A percentile compares a stretch with the other conserved stretches of the same genome.
Conservation (phyloP, 805 yeast species). For the Saturnispora saitoi region DNA sequence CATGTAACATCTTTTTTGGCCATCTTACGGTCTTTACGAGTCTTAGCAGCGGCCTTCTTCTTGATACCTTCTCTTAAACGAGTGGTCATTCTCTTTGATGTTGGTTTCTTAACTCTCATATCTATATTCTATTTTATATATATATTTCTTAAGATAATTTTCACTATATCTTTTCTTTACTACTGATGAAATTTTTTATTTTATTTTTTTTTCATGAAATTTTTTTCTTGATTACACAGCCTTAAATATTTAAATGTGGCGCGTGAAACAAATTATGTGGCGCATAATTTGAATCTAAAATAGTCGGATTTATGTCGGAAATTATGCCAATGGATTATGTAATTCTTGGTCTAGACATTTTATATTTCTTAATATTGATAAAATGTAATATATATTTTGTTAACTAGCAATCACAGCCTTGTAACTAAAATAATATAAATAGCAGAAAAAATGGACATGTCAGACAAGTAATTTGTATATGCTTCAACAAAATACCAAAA, state of each 20-base stretch:
- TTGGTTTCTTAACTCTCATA: constrained; percentile 42
- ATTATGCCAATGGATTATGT: too few species aligned
- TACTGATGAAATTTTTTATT: neutral
- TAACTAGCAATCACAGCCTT: too few species aligned
- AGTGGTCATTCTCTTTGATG: constrained; percentile 84
- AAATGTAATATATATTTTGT: too few species aligned
- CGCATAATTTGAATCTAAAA: too few species aligned
- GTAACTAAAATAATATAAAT: too few species aligned
- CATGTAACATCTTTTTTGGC: constrained; percentile 91
- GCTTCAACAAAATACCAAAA: too few species aligned
- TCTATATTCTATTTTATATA: neutral
- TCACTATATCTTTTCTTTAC: neutral
- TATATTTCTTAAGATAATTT: neutral
- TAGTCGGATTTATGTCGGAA: neutral
- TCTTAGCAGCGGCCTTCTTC: constrained; percentile 90
- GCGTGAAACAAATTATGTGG: too few species aligned
- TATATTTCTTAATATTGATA: too few species aligned
- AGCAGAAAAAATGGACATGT: too few species aligned
- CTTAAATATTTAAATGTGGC: neutral
- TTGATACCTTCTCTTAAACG: constrained; percentile 94
- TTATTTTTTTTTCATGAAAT: neutral
- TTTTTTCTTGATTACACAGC: neutral
- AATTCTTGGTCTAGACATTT: too few species aligned
- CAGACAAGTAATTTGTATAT: too few species aligned
- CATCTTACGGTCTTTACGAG: constrained; percentile 71